These are phyloP conservation scores for Candida buenavistaensis DNA, from an alignment of 1,139 yeast genomes.

Conservation along the genomic window DNA sequence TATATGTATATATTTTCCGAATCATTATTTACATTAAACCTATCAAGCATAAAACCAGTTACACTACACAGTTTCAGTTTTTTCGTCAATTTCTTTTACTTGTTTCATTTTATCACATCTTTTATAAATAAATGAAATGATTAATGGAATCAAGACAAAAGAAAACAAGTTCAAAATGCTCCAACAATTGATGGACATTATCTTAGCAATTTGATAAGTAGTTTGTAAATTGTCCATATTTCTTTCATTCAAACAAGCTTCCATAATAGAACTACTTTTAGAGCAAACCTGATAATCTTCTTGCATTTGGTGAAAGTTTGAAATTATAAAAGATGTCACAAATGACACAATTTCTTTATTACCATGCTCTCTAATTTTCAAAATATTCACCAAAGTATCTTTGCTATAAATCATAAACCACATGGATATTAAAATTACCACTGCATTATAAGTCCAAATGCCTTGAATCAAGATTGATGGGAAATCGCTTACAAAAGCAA, in stretches of 20 bases:
- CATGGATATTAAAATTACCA: conserved; percentile 5
- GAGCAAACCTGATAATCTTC: conserved; percentile 7
- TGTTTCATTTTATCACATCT: too few relatives aligned
- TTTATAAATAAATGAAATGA: conserved; percentile 4
- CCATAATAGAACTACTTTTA: not conserved
- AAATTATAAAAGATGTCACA: conserved; percentile 6
- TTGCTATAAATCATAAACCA: conserved; percentile 8
- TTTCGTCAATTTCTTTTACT: conserved; percentile 4
- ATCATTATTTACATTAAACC: too few relatives aligned
- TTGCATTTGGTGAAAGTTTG: conserved; percentile 7
- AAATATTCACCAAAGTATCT: conserved; percentile 6
- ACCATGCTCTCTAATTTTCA: conserved; percentile 2
- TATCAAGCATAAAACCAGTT: not conserved
- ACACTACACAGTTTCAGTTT: not conserved
- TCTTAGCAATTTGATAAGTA: conserved; percentile 4
- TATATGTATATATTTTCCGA: too few relatives aligned
- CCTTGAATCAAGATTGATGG: conserved; percentile 6
- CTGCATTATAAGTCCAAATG: conserved; percentile 9
- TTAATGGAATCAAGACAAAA: conserved; percentile 25
- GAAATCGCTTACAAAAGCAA: conserved; percentile 4
- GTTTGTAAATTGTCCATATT: conserved; percentile 6
- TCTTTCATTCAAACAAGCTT: conserved; percentile 4
- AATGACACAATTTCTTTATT: conserved; percentile 2
- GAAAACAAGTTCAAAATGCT: conserved; percentile 23
- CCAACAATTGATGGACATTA: conserved; percentile 20